Conservation (phyloP, 768 basidiomycete species). For the Lactarius deliciosus region DNA sequence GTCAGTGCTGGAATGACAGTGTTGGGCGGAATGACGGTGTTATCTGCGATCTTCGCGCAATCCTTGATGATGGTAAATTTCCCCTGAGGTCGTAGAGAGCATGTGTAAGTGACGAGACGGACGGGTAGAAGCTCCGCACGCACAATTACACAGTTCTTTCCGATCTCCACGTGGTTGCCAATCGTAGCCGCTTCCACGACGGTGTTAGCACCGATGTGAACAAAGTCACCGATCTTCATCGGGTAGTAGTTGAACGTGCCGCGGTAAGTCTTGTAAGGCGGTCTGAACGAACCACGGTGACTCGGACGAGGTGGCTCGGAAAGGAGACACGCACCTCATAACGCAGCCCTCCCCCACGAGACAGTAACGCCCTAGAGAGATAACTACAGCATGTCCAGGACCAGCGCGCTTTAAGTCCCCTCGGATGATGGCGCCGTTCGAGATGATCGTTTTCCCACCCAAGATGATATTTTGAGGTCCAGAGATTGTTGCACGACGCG, state of each 20-base stretch:
- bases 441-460: conserved; percentile 95
- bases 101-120: no score
- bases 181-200: conserved; percentile 95
- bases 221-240: conserved; percentile 94
- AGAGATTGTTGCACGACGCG: conserved; percentile 84
- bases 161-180: conserved; percentile 92
- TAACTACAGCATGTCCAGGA: conserved; percentile 90
- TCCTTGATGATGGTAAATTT: conserved; percentile 98
- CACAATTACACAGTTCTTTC: conserved; percentile 93
- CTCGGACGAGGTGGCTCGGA: neutral
- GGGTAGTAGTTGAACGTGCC: conserved; percentile 97
- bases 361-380: conserved; percentile 92
- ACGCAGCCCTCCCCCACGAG: conserved; percentile 86
- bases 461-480: conserved; percentile 97
- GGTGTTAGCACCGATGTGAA: conserved; percentile 85
- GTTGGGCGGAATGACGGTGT: conserved; percentile 85
- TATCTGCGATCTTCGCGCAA: conserved; percentile 86
- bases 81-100: conserved; percentile 51
- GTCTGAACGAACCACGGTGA: conserved; percentile 44
- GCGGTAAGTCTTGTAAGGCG: conserved; percentile 87
- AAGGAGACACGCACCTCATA: conserved; percentile 57
- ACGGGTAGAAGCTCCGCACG: conserved; percentile 45
- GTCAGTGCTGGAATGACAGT: conserved; percentile 90
- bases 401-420: conserved; percentile 90
- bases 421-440: conserved; percentile 84